phyloP scores from a whole-genome alignment of 352 stramenopile genomes.

The Thalassiosira livingstoniorum region DNA sequence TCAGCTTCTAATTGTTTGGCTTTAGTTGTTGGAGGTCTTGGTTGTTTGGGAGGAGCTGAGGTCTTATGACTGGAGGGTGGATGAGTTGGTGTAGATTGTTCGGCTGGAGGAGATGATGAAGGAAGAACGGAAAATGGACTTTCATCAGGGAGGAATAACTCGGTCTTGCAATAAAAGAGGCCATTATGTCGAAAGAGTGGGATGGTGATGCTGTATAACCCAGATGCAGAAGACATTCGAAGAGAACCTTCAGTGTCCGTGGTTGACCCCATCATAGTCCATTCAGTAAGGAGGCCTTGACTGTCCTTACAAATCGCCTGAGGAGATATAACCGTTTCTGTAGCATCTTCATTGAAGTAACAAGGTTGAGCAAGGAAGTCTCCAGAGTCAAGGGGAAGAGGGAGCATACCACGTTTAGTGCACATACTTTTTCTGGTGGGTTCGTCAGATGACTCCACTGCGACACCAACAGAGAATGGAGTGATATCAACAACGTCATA shows the following conservation, averaged over 20 bases:
- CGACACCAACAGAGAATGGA: not conserved
- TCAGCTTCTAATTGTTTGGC: conserved; percentile 17
- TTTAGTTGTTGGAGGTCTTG: not conserved
- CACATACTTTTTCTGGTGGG: not conserved
- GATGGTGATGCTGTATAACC: not conserved
- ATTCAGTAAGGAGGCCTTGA: not conserved
- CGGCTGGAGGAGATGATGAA: not conserved
- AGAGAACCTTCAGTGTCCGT: not conserved
- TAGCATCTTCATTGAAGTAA: conserved; percentile 3
- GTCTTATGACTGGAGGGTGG: not conserved
- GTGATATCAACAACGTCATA: not conserved
- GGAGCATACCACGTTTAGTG: not conserved
- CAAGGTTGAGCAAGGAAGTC: conserved; percentile 1
- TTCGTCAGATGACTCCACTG: not conserved
- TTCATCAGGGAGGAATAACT: not conserved
- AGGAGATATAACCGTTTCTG: conserved; percentile 21
- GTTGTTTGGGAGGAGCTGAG: not conserved
- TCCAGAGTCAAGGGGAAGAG: not conserved
- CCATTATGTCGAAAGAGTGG: not conserved
- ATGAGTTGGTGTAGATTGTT: not conserved
- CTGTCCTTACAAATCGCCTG: not conserved
- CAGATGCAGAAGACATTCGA: not conserved
- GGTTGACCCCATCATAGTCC: not conserved
- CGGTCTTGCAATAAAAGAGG: not conserved
- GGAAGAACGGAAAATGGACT: no score